Conservation (phyloP, 1,139 yeast genomes). For the Kodamaea arcana region DNA sequence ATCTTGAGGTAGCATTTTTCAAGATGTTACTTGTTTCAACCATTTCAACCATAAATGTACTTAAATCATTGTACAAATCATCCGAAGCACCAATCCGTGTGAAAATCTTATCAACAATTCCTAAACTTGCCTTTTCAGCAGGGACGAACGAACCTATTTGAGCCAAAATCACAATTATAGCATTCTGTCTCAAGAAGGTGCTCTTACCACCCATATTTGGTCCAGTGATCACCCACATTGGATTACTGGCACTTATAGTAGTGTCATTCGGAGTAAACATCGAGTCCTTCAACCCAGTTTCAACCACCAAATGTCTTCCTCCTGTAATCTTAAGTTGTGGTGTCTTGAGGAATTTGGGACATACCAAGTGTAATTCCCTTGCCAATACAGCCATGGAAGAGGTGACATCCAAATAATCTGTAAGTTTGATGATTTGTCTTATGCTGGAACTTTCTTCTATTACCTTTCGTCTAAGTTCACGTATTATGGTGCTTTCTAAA, state of each 20-base stretch:
- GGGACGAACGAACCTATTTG: constrained; percentile 92
- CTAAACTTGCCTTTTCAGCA: constrained; percentile 65
- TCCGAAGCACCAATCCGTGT: constrained; percentile 92
- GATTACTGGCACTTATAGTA: constrained; percentile 22
- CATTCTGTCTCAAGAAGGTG: constrained; percentile 84
- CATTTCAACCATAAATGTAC: constrained; percentile 98
- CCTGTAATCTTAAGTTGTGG: constrained; percentile 41
- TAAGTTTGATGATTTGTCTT: constrained; percentile 41
- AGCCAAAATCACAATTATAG: constrained; percentile 76
- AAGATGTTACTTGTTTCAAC: constrained; percentile 84
- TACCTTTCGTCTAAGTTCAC: constrained; percentile 35
- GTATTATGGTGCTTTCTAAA: constrained; percentile 46
- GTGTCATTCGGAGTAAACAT: constrained; percentile 61
- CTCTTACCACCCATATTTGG: constrained; percentile 99
- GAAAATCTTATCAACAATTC: constrained; percentile 80
- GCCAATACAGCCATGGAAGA: constrained; percentile 72
- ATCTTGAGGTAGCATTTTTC: constrained; percentile 66
- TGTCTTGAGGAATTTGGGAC: constrained; percentile 61
- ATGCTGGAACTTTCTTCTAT: constrained; percentile 35
- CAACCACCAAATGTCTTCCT: constrained; percentile 91
- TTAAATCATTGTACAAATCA: constrained; percentile 77
- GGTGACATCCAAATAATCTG: constrained; percentile 71
- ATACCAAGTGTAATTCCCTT: constrained; percentile 53
- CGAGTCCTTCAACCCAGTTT: constrained; percentile 57
- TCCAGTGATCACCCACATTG: constrained; percentile 80